phyloP scores from a whole-genome alignment of 2,329 filamentous ascomycete species.

The Fusarium sp. region DNA sequence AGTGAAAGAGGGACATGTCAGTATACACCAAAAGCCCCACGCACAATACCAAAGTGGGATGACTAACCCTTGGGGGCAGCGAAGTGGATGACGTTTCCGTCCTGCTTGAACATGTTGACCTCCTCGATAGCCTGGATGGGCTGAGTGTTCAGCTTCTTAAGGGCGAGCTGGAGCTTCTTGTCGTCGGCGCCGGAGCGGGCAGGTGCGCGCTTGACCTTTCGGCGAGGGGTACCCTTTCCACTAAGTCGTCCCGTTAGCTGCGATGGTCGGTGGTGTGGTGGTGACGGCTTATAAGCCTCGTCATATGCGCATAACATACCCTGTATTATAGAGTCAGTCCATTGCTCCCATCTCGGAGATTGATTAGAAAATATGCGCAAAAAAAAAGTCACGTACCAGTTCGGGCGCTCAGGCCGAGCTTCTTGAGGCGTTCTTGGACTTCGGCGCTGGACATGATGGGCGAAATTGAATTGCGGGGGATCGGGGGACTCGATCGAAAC shows the following conservation, averaged over 20 bases:
- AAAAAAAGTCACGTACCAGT: conserved; percentile 73
- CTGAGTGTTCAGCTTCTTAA: conserved; percentile 99
- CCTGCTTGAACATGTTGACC: conserved; percentile 99
- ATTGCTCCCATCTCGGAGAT: neutral
- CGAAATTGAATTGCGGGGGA: conserved; percentile 50
- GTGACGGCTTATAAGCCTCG: conserved; percentile 27
- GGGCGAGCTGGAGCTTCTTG: conserved; percentile 97
- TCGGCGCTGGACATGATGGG: conserved; percentile 62
- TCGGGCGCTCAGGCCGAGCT: conserved; percentile 66
- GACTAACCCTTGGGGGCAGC: conserved; percentile 92
- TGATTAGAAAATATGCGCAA: conserved; percentile 8
- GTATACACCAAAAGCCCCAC: conserved; percentile 40
- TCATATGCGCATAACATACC: conserved; percentile 52
- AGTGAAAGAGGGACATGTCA: conserved; percentile 24
- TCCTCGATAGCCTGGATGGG: conserved; percentile 99
- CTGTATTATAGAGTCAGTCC: conserved; percentile 46
- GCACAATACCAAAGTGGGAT: conserved; percentile 28
- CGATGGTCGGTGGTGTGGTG: conserved; percentile 32
- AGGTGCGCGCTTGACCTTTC: conserved; percentile 98
- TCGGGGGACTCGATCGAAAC: conserved; percentile 48
- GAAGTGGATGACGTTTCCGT: conserved; percentile 99
- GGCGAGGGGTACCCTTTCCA: conserved; percentile 97
- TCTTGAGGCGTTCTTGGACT: conserved; percentile 71
- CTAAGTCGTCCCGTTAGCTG: conserved; percentile 58
- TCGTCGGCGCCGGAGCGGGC: conserved; percentile 94